Evolutionary conservation across 2,329 filamentous ascomycete species (phyloP), one percentile per base, ranked within the genome.

Genomic region (Neurospora sp.): DNA sequence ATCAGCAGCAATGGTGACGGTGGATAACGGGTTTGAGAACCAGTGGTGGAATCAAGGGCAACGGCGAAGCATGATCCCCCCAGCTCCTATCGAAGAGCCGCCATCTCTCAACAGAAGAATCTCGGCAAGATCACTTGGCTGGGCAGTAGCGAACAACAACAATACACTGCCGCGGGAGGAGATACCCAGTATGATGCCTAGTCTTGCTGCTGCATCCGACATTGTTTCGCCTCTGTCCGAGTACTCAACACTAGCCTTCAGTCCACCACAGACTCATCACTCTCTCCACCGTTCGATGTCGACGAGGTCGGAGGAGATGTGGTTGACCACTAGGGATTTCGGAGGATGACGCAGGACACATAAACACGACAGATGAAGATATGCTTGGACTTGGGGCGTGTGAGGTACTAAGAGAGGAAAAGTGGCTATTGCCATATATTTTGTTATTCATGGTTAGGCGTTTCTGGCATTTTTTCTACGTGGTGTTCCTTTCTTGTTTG

Each of bases 11-110:
- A 82, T 87, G 81, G 82, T 87, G 79, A 87, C 85, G 2, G 82
- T 87, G 3, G 85, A 87, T 74, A 87, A 86, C 73, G 85, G 85
- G 2, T 87, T 87, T 72, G 85, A 87, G 77, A 82, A 84, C 71
- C 84, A 87, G 76, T 86, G 85, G 84, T 87, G 85, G 85, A 82
- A 86, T 73, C 83, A 84, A 71, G 85, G 84, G 1, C 70, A 71
- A 8, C 77, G 80, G 1, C 77, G 79, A 67, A 72, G 76, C 73
- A 28, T 70, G 52, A 2, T 62, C 15, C 72, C 17, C 71, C 73
- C 73, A 17, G 72, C 72, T 19, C 72, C 74, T 69, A 19, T 10
- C 67, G 28, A 66, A 66, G 37, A 37, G 65, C 66, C 38, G 67
- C 46, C 33, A 70, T 33, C 37, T 68, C 38, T 62, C 37, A 38